phyloP scores from a whole-genome alignment of 257 asterid species.

The Petunia secreta region DNA sequence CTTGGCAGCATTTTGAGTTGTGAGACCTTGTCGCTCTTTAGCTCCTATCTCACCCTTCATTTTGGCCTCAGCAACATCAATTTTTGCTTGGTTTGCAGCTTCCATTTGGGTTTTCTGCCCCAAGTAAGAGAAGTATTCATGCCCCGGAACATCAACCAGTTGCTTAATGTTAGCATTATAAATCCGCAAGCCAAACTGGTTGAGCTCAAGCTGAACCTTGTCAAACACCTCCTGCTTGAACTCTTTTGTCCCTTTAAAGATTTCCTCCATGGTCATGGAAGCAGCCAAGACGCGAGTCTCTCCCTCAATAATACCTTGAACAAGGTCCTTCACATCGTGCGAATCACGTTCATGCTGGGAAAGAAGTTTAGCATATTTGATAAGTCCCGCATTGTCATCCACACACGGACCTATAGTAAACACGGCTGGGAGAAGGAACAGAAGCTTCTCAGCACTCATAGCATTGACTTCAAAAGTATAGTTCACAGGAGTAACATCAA shows the following conservation, averaged over 20 bases:
- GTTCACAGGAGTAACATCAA: slow-evolving; percentile 63
- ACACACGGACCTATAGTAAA: slow-evolving; percentile 66
- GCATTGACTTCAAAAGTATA: slow-evolving; percentile 78
- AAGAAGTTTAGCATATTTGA: slow-evolving; percentile 61
- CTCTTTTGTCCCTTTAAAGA: slow-evolving; percentile 60
- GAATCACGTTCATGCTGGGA: slow-evolving; percentile 62
- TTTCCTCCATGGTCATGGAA: slow-evolving; percentile 72
- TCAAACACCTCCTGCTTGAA: slow-evolving; percentile 66
- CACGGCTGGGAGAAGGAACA: slow-evolving; percentile 67
- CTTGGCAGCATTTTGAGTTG: slow-evolving; percentile 58
- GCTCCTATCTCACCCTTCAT: slow-evolving; percentile 74
- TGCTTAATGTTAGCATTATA: slow-evolving; percentile 73
- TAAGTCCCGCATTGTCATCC: slow-evolving; percentile 45
- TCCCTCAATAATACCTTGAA: slow-evolving; percentile 67
- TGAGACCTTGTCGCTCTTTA: slow-evolving; percentile 53
- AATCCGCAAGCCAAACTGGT: slow-evolving; percentile 61
- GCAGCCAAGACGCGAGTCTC: slow-evolving; percentile 73
- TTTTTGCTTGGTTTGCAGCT: slow-evolving; percentile 64
- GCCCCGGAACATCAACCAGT: slow-evolving; percentile 65
- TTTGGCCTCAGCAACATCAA: slow-evolving; percentile 60
- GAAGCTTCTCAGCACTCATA: slow-evolving; percentile 77
- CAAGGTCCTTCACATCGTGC: slow-evolving; percentile 57
- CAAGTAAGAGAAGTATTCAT: slow-evolving; percentile 68
- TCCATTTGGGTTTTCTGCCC: slow-evolving; percentile 77
- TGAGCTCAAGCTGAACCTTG: slow-evolving; percentile 64